Percentiles rank a stretch among this genome's conserved stretches.
phyloP scores from a whole-genome alignment of 2,329 filamentous ascomycete genomes.

The Colletotrichum chlorophyti region DNA sequence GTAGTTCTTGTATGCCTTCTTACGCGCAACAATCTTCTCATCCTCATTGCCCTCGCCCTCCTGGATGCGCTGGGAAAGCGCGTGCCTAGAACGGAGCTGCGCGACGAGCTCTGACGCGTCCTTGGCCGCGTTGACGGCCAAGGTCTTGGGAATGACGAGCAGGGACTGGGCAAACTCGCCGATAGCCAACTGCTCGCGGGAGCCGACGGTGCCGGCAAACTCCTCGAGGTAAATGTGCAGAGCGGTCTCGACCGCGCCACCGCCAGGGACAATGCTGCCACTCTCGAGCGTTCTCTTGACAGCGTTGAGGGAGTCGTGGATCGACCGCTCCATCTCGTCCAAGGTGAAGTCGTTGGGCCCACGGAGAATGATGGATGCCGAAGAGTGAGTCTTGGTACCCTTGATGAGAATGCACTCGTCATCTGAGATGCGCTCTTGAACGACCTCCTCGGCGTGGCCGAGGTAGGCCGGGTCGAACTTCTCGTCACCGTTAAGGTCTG shows the following conservation, averaged over 20 bases:
- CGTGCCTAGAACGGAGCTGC: conserved; percentile 92
- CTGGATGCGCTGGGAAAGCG: conserved; percentile 88
- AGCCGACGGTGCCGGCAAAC: conserved; percentile 96
- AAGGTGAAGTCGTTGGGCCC: conserved; percentile 96
- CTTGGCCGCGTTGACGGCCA: conserved; percentile 96
- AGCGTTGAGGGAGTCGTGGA: conserved; percentile 95
- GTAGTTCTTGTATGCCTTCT: conserved; percentile 99
- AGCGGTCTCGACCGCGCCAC: conserved; percentile 97
- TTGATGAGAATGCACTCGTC: conserved; percentile 98
- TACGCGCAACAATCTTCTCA: conserved; percentile 87
- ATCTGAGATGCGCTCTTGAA: conserved; percentile 98
- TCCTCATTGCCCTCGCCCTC: conserved; percentile 86
- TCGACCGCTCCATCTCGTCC: conserved; percentile 98
- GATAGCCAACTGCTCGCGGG: conserved; percentile 95
- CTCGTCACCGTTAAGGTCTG: conserved; percentile 96
- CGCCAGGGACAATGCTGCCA: conserved; percentile 94
- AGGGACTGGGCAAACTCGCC: conserved; percentile 96
- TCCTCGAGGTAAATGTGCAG: conserved; percentile 99
- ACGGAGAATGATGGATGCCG: conserved; percentile 93
- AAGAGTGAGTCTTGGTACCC: conserved; percentile 92
- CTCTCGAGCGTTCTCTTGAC: conserved; percentile 98
- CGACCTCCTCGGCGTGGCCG: conserved; percentile 91
- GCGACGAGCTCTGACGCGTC: conserved; percentile 95
- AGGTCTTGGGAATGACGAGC: conserved; percentile 92
- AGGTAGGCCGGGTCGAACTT: conserved; percentile 91